Evolutionary conservation across 805 yeast species (phyloP).

Genomic region (Wickerhamomyces alni): DNA sequence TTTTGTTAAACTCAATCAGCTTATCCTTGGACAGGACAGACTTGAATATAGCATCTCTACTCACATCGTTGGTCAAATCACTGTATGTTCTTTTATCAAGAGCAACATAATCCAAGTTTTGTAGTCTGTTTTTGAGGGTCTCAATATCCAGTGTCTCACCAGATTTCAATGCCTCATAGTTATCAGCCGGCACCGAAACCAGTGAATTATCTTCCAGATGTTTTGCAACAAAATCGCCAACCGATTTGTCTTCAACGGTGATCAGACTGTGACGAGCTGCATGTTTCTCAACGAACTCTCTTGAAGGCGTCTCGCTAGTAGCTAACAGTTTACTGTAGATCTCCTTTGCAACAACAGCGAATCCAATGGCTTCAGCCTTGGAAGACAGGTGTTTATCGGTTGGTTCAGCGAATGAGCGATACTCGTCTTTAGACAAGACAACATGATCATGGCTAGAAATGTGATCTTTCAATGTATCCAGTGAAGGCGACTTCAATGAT

Average conservation of each 20-base stretch:
- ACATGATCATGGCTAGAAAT: background rate
- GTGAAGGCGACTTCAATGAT: no score
- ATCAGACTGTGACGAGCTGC: no score
- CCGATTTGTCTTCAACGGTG: no score
- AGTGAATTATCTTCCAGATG: no score
- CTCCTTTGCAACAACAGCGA: background rate
- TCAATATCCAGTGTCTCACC: constrained; percentile 6
- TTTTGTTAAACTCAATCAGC: constrained; percentile 15
- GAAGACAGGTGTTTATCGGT: background rate
- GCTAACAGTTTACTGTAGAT: constrained; percentile 1
- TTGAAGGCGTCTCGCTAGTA: no score
- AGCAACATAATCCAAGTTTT: constrained; percentile 9
- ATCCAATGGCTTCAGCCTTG: background rate
- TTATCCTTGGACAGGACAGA: constrained; percentile 13
- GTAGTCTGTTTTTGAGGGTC: background rate
- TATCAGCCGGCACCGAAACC: no score
- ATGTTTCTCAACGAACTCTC: constrained; percentile 2
- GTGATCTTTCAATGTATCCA: no score
- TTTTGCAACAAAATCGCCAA: no score
- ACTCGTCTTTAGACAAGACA: background rate
- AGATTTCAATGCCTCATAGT: constrained; percentile 5
- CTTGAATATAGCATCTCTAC: constrained; percentile 16
- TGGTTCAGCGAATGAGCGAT: background rate
- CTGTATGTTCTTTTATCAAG: constrained; percentile 8
- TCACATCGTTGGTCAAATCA: constrained; percentile 3